Evolutionary conservation across 495 filamentous ascomycete species (phyloP), one percentile per base, ranked within the genome.

Genomic region (Aspergillus funiculosus): DNA sequence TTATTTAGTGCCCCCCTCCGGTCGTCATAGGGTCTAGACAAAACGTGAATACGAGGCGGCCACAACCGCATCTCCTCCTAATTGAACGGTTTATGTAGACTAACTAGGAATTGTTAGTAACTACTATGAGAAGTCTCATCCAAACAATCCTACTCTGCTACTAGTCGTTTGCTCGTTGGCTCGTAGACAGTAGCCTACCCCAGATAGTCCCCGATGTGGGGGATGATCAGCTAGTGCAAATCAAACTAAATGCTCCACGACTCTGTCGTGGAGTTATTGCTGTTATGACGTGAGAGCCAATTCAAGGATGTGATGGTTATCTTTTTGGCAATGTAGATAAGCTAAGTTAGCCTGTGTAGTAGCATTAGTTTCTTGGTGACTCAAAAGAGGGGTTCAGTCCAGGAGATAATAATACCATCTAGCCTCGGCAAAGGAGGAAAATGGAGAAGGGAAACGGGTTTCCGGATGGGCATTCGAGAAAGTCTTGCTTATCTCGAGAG

Each of bases 121-220:
- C n/a, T n/a, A n/a, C n/a, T n/a, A n/a, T n/a, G n/a, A n/a, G n/a
- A n/a, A n/a, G n/a, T n/a, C n/a, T n/a, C n/a, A n/a, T n/a, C n/a
- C n/a, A n/a, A n/a, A n/a, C n/a, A n/a, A n/a, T n/a, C n/a, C n/a
- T n/a, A n/a, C n/a, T n/a, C n/a, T n/a, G n/a, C n/a, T n/a, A n/a
- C n/a, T n/a, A n/a, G n/a, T n/a, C n/a, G n/a, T n/a, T n/a, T n/a
- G n/a, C n/a, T n/a, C n/a, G n/a, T n/a, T n/a, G n/a, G n/a, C n/a
- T n/a, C n/a, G n/a, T n/a, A n/a, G n/a, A 38, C 35, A 20, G 17
- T 40, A 40, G 25, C 14, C 21, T 30, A 27, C 46, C 45, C 46
- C 46, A 48, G 46, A 27, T 35, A 32, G n/a, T 48, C 13, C 13
- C 7, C n/a, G 17, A n/a, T 48, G 37, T 41, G 45, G 37, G 45